Base-by-base conservation (phyloP, 148 eudicot species). In the Rhododendron griersonianum region DNA sequence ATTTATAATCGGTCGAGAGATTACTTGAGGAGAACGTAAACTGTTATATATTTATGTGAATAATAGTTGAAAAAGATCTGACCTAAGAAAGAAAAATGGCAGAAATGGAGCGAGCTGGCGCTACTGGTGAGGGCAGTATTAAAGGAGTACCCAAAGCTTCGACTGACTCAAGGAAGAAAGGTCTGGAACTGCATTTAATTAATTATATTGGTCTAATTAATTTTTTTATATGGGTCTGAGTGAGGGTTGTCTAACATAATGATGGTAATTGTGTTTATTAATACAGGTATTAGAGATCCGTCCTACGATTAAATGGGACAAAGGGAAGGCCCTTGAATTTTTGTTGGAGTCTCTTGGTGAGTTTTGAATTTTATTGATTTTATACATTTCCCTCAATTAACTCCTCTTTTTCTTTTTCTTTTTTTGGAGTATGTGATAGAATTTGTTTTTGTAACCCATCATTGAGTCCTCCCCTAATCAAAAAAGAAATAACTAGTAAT, bases 281-380 rank as follows among this genome's bases (percentile, higher is more conserved):
- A 30, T 5, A 21, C 85, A 95, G 98, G 99, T 95, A 13, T 67
- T 96, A 28, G 99, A 96, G 89, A 93, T 96, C 86, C 95, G 96
- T 59, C 99, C 98, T 25, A 92, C 89, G 53, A 96, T 95, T 80
- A 94, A 95, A 86, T 96, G 99, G 99, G 98, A 96, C 91, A 96
- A 96, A 90, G 99, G 98, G 45, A 96, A 96, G 90, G 98, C 99
- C 80, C 93, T 96, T 65, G 99, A 95, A 85, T 96, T 95, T 89
- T 91, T 96, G 84, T 88, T 96, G 63, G 96, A 95, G 87, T 95
- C 99, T 78, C 92, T 96, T 71, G 99, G 99, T 95, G 82, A 89
- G 93, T 91, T 69, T 69, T 94, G 51, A 86, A 91, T 88, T 61
- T 78, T 85, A 33, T 3, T 13, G 33, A 79, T 3, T 25, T 88